A percentile compares a stretch with the other conserved stretches of the same genome.
phyloP scores from a whole-genome alignment of 352 stramenopile species.

The Pythium apleroticum region DNA sequence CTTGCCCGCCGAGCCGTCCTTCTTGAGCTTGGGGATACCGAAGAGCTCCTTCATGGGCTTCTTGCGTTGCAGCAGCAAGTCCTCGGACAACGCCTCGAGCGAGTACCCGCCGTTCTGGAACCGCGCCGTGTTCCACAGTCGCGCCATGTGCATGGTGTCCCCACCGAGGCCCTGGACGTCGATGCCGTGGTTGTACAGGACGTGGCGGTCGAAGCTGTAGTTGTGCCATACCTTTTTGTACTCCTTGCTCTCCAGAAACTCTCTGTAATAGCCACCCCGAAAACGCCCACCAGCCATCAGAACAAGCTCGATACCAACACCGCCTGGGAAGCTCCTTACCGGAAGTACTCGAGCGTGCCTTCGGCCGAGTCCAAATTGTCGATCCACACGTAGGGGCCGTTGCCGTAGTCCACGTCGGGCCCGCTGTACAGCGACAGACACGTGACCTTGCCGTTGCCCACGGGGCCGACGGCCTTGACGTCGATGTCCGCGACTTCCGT shows the following conservation, averaged over 20 bases:
- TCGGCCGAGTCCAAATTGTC: constrained; percentile 92
- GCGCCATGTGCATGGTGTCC: constrained; percentile 99
- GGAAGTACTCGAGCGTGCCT: constrained; percentile 77
- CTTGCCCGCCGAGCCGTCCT: constrained; percentile 93
- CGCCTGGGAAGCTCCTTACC: constrained; percentile 18
- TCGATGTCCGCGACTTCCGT: constrained; percentile 98
- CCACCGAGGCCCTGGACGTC: constrained; percentile 90
- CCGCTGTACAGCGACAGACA: constrained; percentile 97
- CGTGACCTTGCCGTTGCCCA: constrained; percentile 97
- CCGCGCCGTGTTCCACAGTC: constrained; percentile 85
- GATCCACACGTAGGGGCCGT: constrained; percentile 90
- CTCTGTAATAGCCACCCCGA: constrained; percentile 88
- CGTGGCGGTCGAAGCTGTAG: constrained; percentile 99
- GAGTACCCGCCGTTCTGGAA: constrained; percentile 92
- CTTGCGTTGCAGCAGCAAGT: constrained; percentile 89
- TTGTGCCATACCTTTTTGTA: constrained; percentile 99
- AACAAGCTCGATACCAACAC: neutral
- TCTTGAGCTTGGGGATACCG: constrained; percentile 93
- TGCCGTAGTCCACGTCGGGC: constrained; percentile 95
- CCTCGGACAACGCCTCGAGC: constrained; percentile 92
- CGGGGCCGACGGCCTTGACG: constrained; percentile 91
- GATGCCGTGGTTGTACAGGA: constrained; percentile 97
- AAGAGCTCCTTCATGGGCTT: constrained; percentile 98
- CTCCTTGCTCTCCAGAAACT: constrained; percentile 91
- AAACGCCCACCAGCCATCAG: neutral